Evolutionary conservation across 129 eudicot species (phyloP), one percentile per base, ranked within the genome.

Genomic region (Lactuca saligna): DNA sequence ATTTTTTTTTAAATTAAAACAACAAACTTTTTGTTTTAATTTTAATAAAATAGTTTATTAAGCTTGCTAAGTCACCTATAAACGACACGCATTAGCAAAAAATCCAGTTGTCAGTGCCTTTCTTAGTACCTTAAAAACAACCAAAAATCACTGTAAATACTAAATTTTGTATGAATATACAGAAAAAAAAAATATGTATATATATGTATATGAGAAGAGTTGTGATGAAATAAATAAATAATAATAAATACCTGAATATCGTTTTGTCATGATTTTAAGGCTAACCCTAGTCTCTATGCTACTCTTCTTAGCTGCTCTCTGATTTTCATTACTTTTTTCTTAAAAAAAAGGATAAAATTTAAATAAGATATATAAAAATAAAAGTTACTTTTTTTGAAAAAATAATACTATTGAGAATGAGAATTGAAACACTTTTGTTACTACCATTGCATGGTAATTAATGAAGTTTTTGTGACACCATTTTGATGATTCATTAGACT

Each of bases 361-460:
- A 46, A 35, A 29, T 0, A 67, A 17, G 10, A 69, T 4, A 20
- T 54, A 14, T 42, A 42, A 4, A 62, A 17, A 20, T 20, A 20
- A 20, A 20, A 20, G 20, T 20, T 20, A 20, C 20, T 25, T 25
- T 25, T 25, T 1, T 25, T 25, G 29, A 1, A 25, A 25, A 25
- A 25, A 25, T 25, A 25, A 25, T 25, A 29, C 29, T 25, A 20
- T 20, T 20, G 20, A 20, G 20, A 20, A 20, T 20, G 20, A 20
- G 20, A 20, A 20, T 20, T 20, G 20, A 20, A 20, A 20, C 20
- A 20, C 20, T 20, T 41, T 72, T 55, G 41, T 68, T 44, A 92
- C 98, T 44, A 89, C 98, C 96, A 92, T 92, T 37, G 98, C 95
- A 62, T 88, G 96, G 77, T 88, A 89, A 83, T 92, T 92, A 9